Conservation (phyloP, 2,329 filamentous ascomycete species). For the Fonsecaea monophora region DNA sequence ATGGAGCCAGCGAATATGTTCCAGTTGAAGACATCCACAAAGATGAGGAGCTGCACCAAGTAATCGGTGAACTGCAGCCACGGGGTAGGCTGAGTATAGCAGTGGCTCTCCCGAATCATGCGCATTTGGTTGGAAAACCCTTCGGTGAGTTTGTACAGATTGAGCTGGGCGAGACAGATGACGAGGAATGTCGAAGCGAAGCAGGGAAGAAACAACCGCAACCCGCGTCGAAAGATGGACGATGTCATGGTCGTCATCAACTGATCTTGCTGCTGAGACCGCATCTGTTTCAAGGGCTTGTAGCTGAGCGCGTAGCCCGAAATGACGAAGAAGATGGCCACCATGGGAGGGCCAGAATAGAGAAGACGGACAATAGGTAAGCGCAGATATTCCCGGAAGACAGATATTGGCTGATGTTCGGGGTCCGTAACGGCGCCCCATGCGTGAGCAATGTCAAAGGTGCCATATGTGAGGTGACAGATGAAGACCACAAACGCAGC, state of each 20-base stretch:
- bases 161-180: slow-evolving; percentile 44
- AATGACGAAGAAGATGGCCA: slow-evolving; percentile 57
- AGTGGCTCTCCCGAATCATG: slow-evolving; percentile 33
- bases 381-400: slow-evolving; percentile 29
- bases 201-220: slow-evolving; percentile 52
- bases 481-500: slow-evolving; percentile 43
- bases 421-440: slow-evolving; percentile 34
- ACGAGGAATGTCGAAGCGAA: slow-evolving; percentile 49
- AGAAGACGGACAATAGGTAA: slow-evolving; percentile 36
- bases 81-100: slow-evolving; percentile 30
- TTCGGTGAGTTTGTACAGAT: slow-evolving; percentile 36
- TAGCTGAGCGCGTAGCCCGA: slow-evolving; percentile 57
- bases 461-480: slow-evolving; percentile 38
- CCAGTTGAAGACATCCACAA: slow-evolving; percentile 39
- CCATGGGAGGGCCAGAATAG: slow-evolving; percentile 42
- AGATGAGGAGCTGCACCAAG: slow-evolving; percentile 36
- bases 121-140: slow-evolving; percentile 36
- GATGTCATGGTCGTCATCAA: slow-evolving; percentile 51
- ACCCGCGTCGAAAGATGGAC: slow-evolving; percentile 52
- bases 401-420: slow-evolving; percentile 10
- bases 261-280: slow-evolving; percentile 46
- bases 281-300: slow-evolving; percentile 50
- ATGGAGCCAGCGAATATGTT: slow-evolving; percentile 35
- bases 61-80: slow-evolving; percentile 35
- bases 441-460: slow-evolving; percentile 34